These are phyloP conservation scores for Lodderomyces margitis DNA, from an alignment of 1,139 yeast genomes.

Conservation along the genomic window DNA sequence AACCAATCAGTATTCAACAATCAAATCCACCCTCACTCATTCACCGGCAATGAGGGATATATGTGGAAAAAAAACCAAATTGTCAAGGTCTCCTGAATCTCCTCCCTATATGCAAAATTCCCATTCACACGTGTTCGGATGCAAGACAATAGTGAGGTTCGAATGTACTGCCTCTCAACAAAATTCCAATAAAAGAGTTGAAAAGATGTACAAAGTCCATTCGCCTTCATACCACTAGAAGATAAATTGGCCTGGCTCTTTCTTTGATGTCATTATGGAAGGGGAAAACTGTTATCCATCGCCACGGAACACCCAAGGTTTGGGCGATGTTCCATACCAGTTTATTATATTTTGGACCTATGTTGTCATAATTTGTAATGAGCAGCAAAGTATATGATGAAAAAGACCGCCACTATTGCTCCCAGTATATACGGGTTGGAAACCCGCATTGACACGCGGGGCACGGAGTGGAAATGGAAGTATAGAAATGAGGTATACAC, in stretches of 20 bases:
- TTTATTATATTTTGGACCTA: slow-evolving; percentile 10
- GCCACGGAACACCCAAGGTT: not conserved
- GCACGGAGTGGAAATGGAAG: slow-evolving; percentile 2
- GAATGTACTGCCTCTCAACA: slow-evolving; percentile 2
- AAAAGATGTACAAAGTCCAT: not conserved
- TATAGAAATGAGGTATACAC: too few species aligned
- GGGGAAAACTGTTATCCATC: not conserved
- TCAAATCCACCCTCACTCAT: not conserved
- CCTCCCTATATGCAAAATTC: not conserved
- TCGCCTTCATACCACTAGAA: not conserved
- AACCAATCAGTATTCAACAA: not conserved
- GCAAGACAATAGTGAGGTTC: slow-evolving; percentile 2
- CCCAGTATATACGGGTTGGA: too few species aligned
- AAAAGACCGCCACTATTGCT: too few species aligned
- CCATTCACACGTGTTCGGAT: slow-evolving; percentile 4
- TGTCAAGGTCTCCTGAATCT: not conserved
- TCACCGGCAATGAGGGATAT: not conserved
- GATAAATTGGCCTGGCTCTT: not conserved
- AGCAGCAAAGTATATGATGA: not conserved
- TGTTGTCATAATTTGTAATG: not conserved
- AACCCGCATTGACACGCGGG: not conserved
- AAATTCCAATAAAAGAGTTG: not conserved
- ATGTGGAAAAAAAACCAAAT: not conserved
- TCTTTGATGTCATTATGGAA: not conserved
- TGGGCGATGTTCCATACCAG: slow-evolving; percentile 1